Base-by-base conservation (phyloP, 192 early-diverging fungal genomes). In the Diversispora epigaea region DNA sequence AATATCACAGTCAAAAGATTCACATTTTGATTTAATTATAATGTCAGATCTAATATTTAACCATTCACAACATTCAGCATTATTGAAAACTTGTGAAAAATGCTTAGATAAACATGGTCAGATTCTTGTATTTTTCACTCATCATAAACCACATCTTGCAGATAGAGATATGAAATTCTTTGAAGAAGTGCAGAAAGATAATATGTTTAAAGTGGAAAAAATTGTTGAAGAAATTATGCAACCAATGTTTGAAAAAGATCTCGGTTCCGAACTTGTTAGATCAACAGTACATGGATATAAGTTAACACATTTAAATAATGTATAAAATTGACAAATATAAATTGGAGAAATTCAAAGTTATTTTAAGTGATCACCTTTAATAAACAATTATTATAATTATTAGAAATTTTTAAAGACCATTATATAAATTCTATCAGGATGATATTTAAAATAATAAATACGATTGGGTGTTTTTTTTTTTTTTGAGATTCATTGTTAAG, bases 231-330 rank as follows among this genome's bases (percentile, higher is more conserved):
- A 88, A 63, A 90, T 85, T 52, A 91, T 92, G 79, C 85, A 81
- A 3, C 87, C 88, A 3, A 97, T 97, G 95, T 97, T 97, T 84
- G 88, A 91, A 44, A 89, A 94, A 50, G 95, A 97, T 81, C 83
- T 84, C 12, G 95, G 95, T 4, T 89, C 91, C 77, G 86, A 90
- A 67, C 81, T 82, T 6, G 90, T 95, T 3, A 83, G 95, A 22
- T 83, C 86, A 15, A 97, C 94, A 15, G 93, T 97, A 43, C 85
- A 94, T 76, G 89, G 90, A 15, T 97, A 88, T 81, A 87, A 85
- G 32, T 68, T 95, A 45, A 58, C 55, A 47, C 22, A 39, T 50
- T 14, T 12, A 14, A 50, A 50, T 12, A 50, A 50, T 50, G 14
- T 12, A 50, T 4, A 50, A 50, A 32, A 32, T 32, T 32, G 25